Conservation (phyloP, 768 basidiomycete genomes). For the Mycena galopus region DNA sequence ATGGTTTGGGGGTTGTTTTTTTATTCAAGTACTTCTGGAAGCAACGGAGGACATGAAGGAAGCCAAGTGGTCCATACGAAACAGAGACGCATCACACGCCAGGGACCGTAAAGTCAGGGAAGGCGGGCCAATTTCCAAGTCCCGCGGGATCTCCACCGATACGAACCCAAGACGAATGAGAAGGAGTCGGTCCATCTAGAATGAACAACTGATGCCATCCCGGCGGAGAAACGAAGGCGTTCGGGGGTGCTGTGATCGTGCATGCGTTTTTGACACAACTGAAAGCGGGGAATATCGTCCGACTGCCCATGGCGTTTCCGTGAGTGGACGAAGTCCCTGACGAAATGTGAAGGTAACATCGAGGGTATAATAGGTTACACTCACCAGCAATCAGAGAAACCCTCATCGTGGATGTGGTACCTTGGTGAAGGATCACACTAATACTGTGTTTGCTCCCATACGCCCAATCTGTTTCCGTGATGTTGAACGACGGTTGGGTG, state of each 20-base stretch:
- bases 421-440: slow-evolving; percentile 58
- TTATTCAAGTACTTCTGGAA: too few relatives aligned
- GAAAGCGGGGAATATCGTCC: slow-evolving; percentile 66
- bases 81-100: slow-evolving; percentile 5
- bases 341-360: not conserved
- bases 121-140: slow-evolving; percentile 64
- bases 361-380: slow-evolving; percentile 28
- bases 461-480: slow-evolving; percentile 71
- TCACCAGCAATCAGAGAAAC: slow-evolving; percentile 77
- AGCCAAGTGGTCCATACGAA: too few relatives aligned
- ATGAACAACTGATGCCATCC: slow-evolving; percentile 69
- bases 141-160: slow-evolving; percentile 66
- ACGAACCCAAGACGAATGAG: slow-evolving; percentile 63
- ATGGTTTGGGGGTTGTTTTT: too few relatives aligned
- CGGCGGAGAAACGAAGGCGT: slow-evolving; percentile 62
- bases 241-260: slow-evolving; percentile 69
- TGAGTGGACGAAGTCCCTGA: slow-evolving; percentile 66
- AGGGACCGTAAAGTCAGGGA: slow-evolving; percentile 31
- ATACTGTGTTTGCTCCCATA: slow-evolving; percentile 68
- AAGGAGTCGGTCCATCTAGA: slow-evolving; percentile 70
- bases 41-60: too few relatives aligned
- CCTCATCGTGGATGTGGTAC: slow-evolving; percentile 58
- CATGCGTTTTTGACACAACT: slow-evolving; percentile 64
- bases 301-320: slow-evolving; percentile 65
- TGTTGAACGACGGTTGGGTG: slow-evolving; percentile 71